Base-by-base conservation (phyloP, 176 grass and related monocot species). In the Avena atlantica region DNA sequence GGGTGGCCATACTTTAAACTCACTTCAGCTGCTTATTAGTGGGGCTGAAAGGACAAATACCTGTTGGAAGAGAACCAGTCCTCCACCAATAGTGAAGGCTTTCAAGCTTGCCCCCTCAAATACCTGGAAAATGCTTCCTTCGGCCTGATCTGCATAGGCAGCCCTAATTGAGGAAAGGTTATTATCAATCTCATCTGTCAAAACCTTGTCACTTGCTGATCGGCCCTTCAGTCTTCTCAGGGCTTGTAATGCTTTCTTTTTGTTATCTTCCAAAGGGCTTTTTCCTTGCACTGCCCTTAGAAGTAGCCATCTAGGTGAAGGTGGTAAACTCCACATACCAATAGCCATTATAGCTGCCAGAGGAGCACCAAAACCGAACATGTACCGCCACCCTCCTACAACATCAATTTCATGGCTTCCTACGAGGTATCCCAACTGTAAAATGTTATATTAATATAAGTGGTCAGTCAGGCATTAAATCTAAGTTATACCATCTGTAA, bases 41-140 rank as follows among this genome's bases (percentile, higher is more conserved):
- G 19, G 50, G 40, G 40, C 17, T 82, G 56, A 91, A 67, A 87
- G 77, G 70, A 56, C 16, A 57, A 63, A 77, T 62, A 96, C 97
- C 94, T 94, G 97, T 83, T 99, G 97, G 86, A 96, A 99, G 61
- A 99, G 90, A 87, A 99, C 94, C 76, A 99, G 78, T 5, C 97
- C 97, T 86, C 97, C 97, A 12, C 97, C 97, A 70, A 99, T 99
- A 56, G 37, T 92, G 83, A 99, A 94, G 66, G 97, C 97, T 78
- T 99, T 99, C 89, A 99, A 96, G 89, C 89, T 99, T 72, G 92
- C 83, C 67, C 97, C 94, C 88, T 96, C 70, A 68, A 99, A 96
- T 60, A 99, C 84, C 86, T 94, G 80, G 91, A 80, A 93, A 84
- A 99, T 84, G 60, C 90, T 96, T 51, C 92, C 97, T 73, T 96